Evolutionary conservation across 139 green algal species (phyloP).

Genomic region (Coelastrella sp.): DNA sequence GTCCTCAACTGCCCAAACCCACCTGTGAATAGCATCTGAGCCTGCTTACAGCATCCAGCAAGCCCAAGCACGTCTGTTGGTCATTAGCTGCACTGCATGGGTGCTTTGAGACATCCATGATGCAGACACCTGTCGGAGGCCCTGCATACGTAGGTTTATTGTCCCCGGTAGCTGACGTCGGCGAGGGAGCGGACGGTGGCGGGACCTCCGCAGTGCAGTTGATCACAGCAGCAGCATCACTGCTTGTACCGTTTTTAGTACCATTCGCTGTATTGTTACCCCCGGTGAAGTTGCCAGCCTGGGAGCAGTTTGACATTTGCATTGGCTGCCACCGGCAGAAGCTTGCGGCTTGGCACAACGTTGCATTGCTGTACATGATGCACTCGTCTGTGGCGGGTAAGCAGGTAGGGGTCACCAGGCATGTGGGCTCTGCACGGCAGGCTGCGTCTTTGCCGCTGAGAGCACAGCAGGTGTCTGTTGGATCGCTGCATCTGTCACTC

Average conservation of each 20-base stretch:
- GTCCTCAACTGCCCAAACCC: neutral
- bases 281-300: no score
- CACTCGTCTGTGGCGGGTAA: neutral
- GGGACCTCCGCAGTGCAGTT: neutral
- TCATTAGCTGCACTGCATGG: neutral
- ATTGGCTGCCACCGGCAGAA: neutral
- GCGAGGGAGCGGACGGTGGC: neutral
- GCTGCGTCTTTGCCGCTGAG: neutral
- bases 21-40: neutral
- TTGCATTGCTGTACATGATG: neutral
- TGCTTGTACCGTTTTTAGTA: neutral
- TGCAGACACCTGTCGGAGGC: no score
- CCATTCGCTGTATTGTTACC: neutral
- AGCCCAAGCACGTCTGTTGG: neutral
- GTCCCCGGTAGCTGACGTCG: no score
- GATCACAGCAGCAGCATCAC: neutral
- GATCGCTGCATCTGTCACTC: neutral
- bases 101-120: neutral
- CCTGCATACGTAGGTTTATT: no score
- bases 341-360: neutral
- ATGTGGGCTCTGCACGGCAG: neutral
- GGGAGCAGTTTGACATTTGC: no score
- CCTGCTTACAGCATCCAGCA: neutral
- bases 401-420: neutral
- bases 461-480: slow-evolving; percentile 10